Percentiles rank a stretch among this genome's conserved stretches.
phyloP scores from a whole-genome alignment of 2,329 filamentous ascomycete genomes.

The Ceratocystis variospora region DNA sequence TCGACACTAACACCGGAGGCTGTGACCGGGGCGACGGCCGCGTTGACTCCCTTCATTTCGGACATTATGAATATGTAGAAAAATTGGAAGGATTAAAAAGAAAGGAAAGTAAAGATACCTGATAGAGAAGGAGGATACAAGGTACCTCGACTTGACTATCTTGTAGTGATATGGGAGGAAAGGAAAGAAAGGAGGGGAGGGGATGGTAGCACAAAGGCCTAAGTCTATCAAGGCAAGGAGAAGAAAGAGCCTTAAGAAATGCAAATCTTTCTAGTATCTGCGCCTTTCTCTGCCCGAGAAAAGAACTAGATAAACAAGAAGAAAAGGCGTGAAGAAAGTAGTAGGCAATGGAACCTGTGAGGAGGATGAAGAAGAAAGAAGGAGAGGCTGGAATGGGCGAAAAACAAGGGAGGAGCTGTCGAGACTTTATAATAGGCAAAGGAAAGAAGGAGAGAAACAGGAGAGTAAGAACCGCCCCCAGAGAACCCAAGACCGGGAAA shows the following conservation, averaged over 20 bases:
- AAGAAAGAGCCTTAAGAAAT: neutral
- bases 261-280: neutral
- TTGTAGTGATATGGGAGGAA: neutral
- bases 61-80: constrained; percentile 9
- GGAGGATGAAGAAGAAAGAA: constrained; percentile 8
- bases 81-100: neutral
- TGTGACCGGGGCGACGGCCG: constrained; percentile 33
- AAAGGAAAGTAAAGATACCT: neutral
- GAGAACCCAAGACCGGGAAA: neutral
- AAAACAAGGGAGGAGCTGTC: neutral
- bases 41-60: constrained; percentile 27
- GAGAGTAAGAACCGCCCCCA: neutral
- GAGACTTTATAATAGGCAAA: constrained; percentile 5
- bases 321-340: neutral
- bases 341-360: constrained; percentile 8
- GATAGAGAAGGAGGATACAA: constrained; percentile 2
- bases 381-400: neutral
- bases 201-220: neutral
- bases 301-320: constrained; percentile 7
- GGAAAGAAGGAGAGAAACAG: neutral
- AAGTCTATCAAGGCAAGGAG: neutral
- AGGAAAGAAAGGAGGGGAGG: neutral
- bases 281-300: neutral
- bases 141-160: constrained; percentile 1
- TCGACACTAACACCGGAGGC: constrained; percentile 30